Evolutionary conservation across 192 early-diverging fungal genomes (phyloP).

Genomic region (Spinellus fusiger): DNA sequence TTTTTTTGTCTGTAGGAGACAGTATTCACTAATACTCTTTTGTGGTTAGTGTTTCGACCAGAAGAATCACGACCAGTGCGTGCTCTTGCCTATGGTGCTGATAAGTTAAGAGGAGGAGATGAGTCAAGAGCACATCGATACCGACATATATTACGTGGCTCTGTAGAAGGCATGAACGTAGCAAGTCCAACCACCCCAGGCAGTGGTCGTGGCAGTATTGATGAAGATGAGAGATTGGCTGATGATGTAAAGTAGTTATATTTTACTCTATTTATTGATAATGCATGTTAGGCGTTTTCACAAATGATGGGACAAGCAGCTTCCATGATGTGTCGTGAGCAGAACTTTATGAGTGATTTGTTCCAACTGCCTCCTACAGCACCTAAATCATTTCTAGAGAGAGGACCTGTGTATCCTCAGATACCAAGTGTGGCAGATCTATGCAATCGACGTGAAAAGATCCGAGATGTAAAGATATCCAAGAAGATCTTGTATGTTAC

Average conservation of each 20-base stretch:
- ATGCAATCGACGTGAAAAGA: conserved; percentile 43
- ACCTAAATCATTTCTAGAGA: conserved; percentile 40
- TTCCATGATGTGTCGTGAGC: conserved; percentile 70
- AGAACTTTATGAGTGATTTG: conserved; percentile 87
- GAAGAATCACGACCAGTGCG: conserved; percentile 24
- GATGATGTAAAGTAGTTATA: conserved; percentile 14
- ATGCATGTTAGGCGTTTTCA: conserved; percentile 43
- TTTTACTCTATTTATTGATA: conserved; percentile 7
- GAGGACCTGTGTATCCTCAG: conserved; percentile 29
- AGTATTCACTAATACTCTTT: neutral
- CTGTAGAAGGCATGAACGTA: conserved; percentile 18
- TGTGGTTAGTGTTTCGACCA: conserved; percentile 19
- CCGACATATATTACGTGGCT: conserved; percentile 22
- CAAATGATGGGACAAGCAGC: conserved; percentile 58
- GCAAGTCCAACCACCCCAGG: conserved; percentile 1
- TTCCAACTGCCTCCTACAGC: conserved; percentile 59
- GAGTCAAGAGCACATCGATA: conserved; percentile 19
- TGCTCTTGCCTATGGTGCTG: conserved; percentile 22
- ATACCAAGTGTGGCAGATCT: conserved; percentile 39
- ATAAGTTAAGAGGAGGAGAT: conserved; percentile 14
- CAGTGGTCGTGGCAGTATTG: conserved; percentile 27
- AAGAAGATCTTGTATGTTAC: conserved; percentile 59
- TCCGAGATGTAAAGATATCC: conserved; percentile 62
- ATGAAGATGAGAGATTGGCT: conserved; percentile 39
- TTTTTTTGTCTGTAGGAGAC: neutral